Percentiles rank a stretch among this genome's conserved stretches.
Conservation (phyloP, 1,284 basidiomycete species). For the Cryptococcus depauperatus region DNA sequence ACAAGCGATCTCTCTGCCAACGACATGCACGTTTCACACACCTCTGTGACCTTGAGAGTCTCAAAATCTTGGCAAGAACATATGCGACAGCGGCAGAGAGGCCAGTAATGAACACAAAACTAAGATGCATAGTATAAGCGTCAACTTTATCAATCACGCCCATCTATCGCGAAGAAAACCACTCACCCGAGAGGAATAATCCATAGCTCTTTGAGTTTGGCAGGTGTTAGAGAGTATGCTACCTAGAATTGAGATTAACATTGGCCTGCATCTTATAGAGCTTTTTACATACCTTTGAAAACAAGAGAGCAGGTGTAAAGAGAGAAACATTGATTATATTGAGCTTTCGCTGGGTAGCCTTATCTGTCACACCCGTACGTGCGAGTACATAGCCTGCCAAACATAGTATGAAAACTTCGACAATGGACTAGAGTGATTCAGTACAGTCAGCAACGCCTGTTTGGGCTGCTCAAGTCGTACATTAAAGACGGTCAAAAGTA, state of each 20-base stretch:
- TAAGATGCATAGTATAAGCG: slow-evolving; percentile 6
- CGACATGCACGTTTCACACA: slow-evolving; percentile 15
- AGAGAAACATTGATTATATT: slow-evolving; percentile 58
- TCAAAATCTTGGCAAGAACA: slow-evolving; percentile 40
- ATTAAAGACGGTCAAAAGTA: slow-evolving; percentile 51
- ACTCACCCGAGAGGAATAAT: slow-evolving; percentile 75
- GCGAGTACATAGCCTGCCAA: slow-evolving; percentile 78
- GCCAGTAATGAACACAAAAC: slow-evolving; percentile 61
- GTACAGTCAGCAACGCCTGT: too few relatives aligned
- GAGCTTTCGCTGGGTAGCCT: slow-evolving; percentile 69
- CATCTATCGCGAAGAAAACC: neutral
- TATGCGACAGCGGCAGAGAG: slow-evolving; percentile 51
- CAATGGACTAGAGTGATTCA: slow-evolving; percentile 61
- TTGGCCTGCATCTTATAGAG: neutral
- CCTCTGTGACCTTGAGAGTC: slow-evolving; percentile 45
- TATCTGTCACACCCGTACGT: slow-evolving; percentile 70
- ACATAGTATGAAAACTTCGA: slow-evolving; percentile 81
- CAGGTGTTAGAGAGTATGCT: slow-evolving; percentile 49
- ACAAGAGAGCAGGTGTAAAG: slow-evolving; percentile 84
- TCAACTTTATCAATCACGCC: neutral
- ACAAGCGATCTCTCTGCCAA: neutral
- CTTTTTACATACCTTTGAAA: slow-evolving; percentile 71
- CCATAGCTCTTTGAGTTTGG: slow-evolving; percentile 80
- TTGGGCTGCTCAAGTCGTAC: too few relatives aligned
- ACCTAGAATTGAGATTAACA: slow-evolving; percentile 20